A percentile compares a stretch with the other conserved stretches of the same genome.
phyloP scores from a whole-genome alignment of 768 basidiomycete genomes.

The Melanogaster broomeanus region DNA sequence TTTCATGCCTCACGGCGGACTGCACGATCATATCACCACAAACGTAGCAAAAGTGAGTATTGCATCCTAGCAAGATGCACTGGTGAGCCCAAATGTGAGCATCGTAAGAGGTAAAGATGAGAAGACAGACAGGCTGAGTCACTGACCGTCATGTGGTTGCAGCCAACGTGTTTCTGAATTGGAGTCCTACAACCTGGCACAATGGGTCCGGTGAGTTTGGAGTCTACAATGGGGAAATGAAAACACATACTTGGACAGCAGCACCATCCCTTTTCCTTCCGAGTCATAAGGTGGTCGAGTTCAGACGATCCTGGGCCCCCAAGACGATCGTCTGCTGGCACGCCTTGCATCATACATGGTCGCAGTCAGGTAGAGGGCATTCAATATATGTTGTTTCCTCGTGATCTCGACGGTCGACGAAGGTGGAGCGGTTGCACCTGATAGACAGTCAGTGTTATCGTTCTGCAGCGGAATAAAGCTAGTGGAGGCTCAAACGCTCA shows the following conservation, averaged over 20 bases:
- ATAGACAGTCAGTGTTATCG: background rate
- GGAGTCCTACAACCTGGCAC: constrained; percentile 47
- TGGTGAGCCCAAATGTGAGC: constrained; percentile 16
- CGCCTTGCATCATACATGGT: constrained; percentile 59
- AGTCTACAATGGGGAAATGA: no score
- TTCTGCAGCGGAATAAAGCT: background rate
- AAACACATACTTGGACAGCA: constrained; percentile 53
- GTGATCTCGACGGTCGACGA: constrained; percentile 53
- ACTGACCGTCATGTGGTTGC: constrained; percentile 62
- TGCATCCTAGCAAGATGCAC: constrained; percentile 61
- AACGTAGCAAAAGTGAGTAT: constrained; percentile 57
- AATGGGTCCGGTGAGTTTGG: no score
- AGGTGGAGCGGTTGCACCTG: constrained; percentile 51
- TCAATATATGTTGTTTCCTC: constrained; percentile 39
- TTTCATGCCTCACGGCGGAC: constrained; percentile 35
- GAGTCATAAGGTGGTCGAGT: constrained; percentile 54
- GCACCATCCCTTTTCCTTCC: constrained; percentile 56
- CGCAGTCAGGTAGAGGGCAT: constrained; percentile 52
- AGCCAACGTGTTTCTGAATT: constrained; percentile 52
- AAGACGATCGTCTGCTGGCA: constrained; percentile 48
- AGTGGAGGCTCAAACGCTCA: constrained; percentile 31
- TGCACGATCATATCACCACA: constrained; percentile 51
- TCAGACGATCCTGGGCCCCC: constrained; percentile 48
- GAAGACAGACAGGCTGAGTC: no score
- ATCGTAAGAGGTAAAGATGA: background rate